Evolutionary conservation across 1,284 basidiomycete genomes (phyloP), one percentile per base, ranked within the genome.

Genomic region (Irpex rosettiformis): DNA sequence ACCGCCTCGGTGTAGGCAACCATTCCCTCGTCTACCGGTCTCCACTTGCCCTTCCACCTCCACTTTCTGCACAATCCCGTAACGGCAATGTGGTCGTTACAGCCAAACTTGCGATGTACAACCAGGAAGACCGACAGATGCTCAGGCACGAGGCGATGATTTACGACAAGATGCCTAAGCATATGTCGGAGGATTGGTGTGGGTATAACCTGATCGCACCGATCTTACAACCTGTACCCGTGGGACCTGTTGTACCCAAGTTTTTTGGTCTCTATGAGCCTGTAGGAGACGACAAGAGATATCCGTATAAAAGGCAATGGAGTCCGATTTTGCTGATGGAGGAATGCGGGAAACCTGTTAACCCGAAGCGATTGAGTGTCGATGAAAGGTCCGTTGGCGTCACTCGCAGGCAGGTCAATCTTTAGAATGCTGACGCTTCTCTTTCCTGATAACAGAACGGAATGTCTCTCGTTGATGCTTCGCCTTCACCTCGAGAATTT

Each of bases 261-360:
- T 84, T 77, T 65, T 83, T 76, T 63, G 82, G 81, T 0, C 79
- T 77, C 65, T 83, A 83, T 64, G 65, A 69, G 3, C 73, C 75
- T 1, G 69, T 68, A 8, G 33, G 33, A 37, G 33, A 37, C 16
- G 33, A 37, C 4, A n/a, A 58, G 49, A 10, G 21, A 4, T 6
- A 6, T 54, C 51, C 59, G 27, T 0, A 21, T 1, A 63, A 62
- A 6, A 4, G 42, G 3, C 59, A 61, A 11, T 28, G 58, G 28
- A 80, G 77, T 60, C 75, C 78, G 1, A 74, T 83, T 52, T 64
- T 83, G 55, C 70, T 84, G 16, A 42, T 83, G 2, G 81, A 83
- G 64, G 69, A 79, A 42, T 83, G 81, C 61, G 79, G 80, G 3
- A 57, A 52, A 3, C 71, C 71, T 11, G 67, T 80, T 13, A 51